Base-by-base conservation (phyloP, 768 basidiomycete genomes). In the Podaxis sp. region DNA sequence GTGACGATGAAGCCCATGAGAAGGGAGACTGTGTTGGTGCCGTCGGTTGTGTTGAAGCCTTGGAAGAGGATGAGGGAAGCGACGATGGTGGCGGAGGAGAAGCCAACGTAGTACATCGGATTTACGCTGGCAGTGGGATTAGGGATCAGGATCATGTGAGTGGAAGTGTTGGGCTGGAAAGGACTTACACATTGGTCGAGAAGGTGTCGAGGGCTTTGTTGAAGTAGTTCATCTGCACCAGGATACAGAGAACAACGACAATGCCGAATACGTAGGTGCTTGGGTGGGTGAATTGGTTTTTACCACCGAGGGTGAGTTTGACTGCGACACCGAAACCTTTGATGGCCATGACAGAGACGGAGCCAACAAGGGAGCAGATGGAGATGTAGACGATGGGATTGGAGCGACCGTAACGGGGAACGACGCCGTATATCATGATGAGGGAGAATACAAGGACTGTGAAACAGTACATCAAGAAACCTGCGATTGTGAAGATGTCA, bases 181-280 rank as follows among this genome's bases (percentile, higher is more conserved):
- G 1, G 25, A 81, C 93, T 64, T 82, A 96, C 94, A 98, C 92
- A 70, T 98, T 98, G 47, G 95, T 97, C 2, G 94, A 95, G 73
- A 98, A 98, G 0, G 86, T 93, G 71, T 98, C 95, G 55, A 98
- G 81, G 0, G 95, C 96, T 71, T 98, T 98, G 81, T 98, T 99
- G 80, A 97, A 95, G 77, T 94, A 95, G 73, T 92, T 91, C 91
- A 95, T 93, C 74, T 94, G 93, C 23, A 93, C 84, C 63, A 96
- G 72, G 69, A 99, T 98, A 72, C 93, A 98, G 1, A 84, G 74
- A 1, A 80, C 82, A 2, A 94, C 89, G 36, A 92, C 85, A 53
- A 93, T 79, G 38, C 87, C 94, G 67, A 98, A 96, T 25, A 98
- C 85, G 72, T 98, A 99, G n/a, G 97, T 99, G 71, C 92, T 94